Conservation (phyloP, 768 basidiomycete species). For the Termitomyces sp. region DNA sequence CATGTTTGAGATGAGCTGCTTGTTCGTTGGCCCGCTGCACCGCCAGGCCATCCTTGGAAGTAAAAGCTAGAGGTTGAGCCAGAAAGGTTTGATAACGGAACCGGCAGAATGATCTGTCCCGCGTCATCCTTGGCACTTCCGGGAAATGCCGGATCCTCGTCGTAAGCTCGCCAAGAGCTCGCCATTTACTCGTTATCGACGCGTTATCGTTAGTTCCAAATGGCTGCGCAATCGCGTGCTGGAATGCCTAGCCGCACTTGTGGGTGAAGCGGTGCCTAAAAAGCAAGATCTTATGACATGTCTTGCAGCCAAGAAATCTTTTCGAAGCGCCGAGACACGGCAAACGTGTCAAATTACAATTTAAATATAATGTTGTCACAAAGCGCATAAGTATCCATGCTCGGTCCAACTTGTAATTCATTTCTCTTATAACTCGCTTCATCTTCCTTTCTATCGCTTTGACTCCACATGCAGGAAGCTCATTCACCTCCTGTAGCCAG, state of each 20-base stretch:
- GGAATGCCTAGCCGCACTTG: not conserved
- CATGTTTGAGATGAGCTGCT: slow-evolving; percentile 74
- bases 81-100: not conserved
- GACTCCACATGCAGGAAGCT: not conserved
- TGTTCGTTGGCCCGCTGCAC: slow-evolving; percentile 66
- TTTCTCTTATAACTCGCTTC: not conserved
- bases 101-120: not conserved
- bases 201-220: no score
- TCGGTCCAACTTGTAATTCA: not conserved
- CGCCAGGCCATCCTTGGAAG: slow-evolving; percentile 74
- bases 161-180: not conserved
- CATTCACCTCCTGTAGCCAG: slow-evolving; percentile 32
- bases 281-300: not conserved
- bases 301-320: not conserved
- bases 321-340: not conserved
- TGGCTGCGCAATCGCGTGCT: not conserved
- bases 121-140: not conserved
- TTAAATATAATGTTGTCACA: not conserved
- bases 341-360: not conserved
- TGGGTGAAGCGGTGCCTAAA: not conserved
- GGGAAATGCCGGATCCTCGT: not conserved
- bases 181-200: not conserved
- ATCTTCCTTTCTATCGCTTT: not conserved
- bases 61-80: not conserved
- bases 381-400: not conserved